Evolutionary conservation across 345 rosid species (phyloP), one percentile per base, ranked within the genome.

Genomic region (Theobroma cacao): DNA sequence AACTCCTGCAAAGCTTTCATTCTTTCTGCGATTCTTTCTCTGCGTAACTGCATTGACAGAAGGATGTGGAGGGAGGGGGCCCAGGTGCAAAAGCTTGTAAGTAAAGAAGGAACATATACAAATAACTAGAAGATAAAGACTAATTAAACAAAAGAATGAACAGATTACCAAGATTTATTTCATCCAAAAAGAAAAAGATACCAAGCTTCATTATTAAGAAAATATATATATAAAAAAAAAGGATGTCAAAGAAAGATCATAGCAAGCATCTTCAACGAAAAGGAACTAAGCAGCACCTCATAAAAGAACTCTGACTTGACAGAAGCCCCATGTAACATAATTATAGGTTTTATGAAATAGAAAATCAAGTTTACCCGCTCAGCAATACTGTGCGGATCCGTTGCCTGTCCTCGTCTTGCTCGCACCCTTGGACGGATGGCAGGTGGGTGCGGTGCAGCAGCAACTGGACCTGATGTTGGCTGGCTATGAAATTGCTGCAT

Each of bases 1-100:
- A 92, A 67, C 80, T 92, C 93, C 84, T 92, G 94, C 82, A 92
- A 75, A 15, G 93, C 94, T 82, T 84, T 92, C 89, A 92, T 87
- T 78, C 97, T 85, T 77, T 90, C 97, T 0, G 92, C 87, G 43
- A 92, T 92, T 75, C 94, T 85, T 78, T 89, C 97, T 69, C 97
- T 85, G n/a, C 94, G 90, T 78, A 90, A 55, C 97, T 92, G 87
- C 76, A 78, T 14, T 70, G 72, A 50, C 18, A 61, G 62, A 76
- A 53, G 47, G 48, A 22, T 24, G 6, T 2, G 7, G 28, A n/a
- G 24, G 41, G 55, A 59, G 52, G 22, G 14, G 24, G 11, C 3
- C 12, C n/a, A 50, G 41, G 7, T 30, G 34, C 12, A 65, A 52
- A 70, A 17, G 55, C 55, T 50, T 11, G 30, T 17, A 28, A 2